These are phyloP conservation scores for Candida maris DNA, from an alignment of 805 yeast species.

Conservation along the genomic window DNA sequence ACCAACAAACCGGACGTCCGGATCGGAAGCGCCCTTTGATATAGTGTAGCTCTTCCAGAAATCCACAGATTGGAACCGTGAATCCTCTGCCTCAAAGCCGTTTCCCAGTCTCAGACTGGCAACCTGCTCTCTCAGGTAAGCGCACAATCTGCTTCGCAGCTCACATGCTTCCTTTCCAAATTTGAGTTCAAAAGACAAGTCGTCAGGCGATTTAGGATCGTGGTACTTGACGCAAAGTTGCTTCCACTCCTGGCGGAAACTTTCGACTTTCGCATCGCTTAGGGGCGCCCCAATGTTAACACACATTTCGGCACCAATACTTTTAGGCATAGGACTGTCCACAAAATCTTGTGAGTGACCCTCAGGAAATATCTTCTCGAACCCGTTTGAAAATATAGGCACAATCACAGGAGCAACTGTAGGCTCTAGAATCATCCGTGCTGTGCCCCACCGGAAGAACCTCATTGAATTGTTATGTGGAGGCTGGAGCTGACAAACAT, in stretches of 20 bases:
- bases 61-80: constrained; percentile 57
- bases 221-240: constrained; percentile 51
- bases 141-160: constrained; percentile 70
- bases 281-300: constrained; percentile 72
- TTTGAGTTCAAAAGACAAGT: constrained; percentile 58
- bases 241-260: constrained; percentile 70
- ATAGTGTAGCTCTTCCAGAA: constrained; percentile 74
- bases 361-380: constrained; percentile 86
- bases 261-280: constrained; percentile 53
- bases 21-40: constrained; percentile 64
- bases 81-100: constrained; percentile 57
- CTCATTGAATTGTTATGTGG: constrained; percentile 87
- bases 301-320: constrained; percentile 62
- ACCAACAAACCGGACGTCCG: constrained; percentile 69
- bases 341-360: constrained; percentile 51
- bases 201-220: constrained; percentile 50
- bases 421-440: constrained; percentile 78
- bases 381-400: constrained; percentile 83
- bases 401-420: constrained; percentile 80
- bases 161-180: constrained; percentile 60
- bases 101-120: constrained; percentile 41
- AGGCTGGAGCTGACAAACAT: constrained; percentile 77
- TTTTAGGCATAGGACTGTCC: constrained; percentile 57
- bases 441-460: constrained; percentile 93
- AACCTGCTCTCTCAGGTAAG: constrained; percentile 61